A percentile compares a stretch with the other conserved stretches of the same genome.
Evolutionary conservation across 192 early-diverging fungal genomes (phyloP).

Genomic region (Kappamyces sp.): DNA sequence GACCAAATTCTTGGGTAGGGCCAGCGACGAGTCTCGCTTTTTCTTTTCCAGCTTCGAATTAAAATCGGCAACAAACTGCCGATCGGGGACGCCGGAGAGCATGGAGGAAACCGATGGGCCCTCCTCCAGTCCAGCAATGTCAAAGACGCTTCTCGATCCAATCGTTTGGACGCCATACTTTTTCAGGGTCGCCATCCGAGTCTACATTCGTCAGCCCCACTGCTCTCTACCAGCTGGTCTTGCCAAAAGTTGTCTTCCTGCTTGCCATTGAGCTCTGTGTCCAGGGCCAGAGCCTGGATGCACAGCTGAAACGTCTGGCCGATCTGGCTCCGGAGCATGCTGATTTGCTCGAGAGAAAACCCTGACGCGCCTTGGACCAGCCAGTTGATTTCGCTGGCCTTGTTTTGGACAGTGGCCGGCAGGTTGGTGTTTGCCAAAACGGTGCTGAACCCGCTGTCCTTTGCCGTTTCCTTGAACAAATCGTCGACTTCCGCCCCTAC

Average conservation of each 20-base stretch:
- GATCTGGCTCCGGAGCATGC: neutral
- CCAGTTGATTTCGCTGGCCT: conserved; percentile 3
- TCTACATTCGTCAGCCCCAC: neutral
- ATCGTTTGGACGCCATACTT: conserved; percentile 1
- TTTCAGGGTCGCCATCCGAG: neutral
- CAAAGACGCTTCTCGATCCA: conserved; percentile 1
- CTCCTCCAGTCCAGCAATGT: neutral
- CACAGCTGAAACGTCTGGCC: conserved; percentile 1
- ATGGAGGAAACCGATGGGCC: neutral
- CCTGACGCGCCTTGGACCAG: neutral
- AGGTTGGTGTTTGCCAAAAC: neutral
- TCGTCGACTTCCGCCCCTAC: conserved; percentile 17
- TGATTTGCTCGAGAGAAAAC: neutral
- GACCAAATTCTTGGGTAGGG: neutral
- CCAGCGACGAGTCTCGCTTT: neutral
- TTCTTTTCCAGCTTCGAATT: neutral
- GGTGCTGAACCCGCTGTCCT: neutral
- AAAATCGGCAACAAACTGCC: conserved; percentile 1
- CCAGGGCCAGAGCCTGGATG: neutral
- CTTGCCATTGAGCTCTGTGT: neutral
- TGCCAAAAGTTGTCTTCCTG: conserved; percentile 10
- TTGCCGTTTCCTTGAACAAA: conserved; percentile 4
- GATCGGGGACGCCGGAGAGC: neutral
- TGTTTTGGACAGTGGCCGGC: neutral
- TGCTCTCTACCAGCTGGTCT: conserved; percentile 10